Conservation (phyloP, 2,329 filamentous ascomycete genomes). For the Fusarium denticulatum region DNA sequence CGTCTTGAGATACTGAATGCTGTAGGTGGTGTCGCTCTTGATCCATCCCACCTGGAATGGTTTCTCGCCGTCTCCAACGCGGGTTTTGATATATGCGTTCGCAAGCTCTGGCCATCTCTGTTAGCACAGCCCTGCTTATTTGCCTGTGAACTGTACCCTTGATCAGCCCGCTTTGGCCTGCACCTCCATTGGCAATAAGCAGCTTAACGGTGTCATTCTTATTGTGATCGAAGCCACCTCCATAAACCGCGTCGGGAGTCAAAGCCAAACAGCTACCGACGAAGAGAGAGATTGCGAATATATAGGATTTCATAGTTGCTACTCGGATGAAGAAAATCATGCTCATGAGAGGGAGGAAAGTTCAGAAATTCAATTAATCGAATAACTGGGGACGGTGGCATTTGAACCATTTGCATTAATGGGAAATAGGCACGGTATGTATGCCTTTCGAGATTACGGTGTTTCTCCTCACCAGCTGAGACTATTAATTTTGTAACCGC, state of each 20-base stretch:
- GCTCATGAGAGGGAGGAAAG: neutral
- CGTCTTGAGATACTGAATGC: slow-evolving; percentile 54
- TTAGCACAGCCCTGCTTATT: neutral
- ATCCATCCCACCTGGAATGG: slow-evolving; percentile 58
- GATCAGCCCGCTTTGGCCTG: slow-evolving; percentile 51
- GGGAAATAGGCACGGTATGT: no score
- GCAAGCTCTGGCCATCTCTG: slow-evolving; percentile 32
- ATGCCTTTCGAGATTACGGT: neutral
- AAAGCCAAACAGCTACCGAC: slow-evolving; percentile 1
- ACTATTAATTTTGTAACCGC: neutral
- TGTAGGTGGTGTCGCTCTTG: slow-evolving; percentile 56
- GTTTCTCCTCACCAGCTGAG: neutral
- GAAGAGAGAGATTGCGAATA: neutral
- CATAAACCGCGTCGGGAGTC: slow-evolving; percentile 33
- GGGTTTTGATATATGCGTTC: slow-evolving; percentile 41
- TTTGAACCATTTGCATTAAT: neutral
- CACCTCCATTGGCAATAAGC: slow-evolving; percentile 50
- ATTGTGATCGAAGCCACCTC: slow-evolving; percentile 23
- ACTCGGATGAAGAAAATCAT: no score
- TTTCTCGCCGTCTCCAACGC: slow-evolving; percentile 20
- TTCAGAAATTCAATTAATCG: no score
- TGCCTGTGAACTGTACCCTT: slow-evolving; percentile 6
- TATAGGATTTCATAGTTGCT: neutral
- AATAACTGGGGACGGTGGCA: no score
- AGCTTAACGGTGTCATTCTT: slow-evolving; percentile 32